These are phyloP conservation scores for Saccharomyces paradoxus DNA, from an alignment of 805 yeast species.

Conservation along the genomic window DNA sequence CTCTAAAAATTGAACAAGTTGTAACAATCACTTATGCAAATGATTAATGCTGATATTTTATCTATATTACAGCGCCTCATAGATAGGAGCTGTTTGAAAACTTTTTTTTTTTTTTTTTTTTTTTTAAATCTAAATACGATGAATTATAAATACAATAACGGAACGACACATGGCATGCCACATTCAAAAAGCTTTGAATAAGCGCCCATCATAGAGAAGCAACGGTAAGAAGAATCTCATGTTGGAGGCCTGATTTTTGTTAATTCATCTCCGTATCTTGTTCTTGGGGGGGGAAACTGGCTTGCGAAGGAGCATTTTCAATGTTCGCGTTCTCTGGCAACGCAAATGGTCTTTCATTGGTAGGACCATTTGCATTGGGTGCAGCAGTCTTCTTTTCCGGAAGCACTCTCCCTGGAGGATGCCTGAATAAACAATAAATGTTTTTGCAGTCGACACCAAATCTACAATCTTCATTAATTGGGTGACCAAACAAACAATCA, in stretches of 20 bases:
- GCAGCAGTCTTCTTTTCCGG: slow-evolving; percentile 18
- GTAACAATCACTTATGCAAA: slow-evolving; percentile 23
- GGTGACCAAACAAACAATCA: slow-evolving; percentile 80
- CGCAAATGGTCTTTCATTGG: slow-evolving; percentile 64
- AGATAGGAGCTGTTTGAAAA: not conserved
- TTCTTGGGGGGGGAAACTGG: slow-evolving; percentile 18
- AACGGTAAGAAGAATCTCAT: too few relatives aligned
- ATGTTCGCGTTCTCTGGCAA: slow-evolving; percentile 65
- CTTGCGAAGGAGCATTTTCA: slow-evolving; percentile 55
- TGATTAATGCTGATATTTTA: slow-evolving; percentile 9
- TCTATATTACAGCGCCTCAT: not conserved
- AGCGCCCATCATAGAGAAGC: not conserved
- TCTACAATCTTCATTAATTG: slow-evolving; percentile 69
- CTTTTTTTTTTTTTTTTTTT: slow-evolving; percentile 1
- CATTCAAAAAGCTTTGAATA: not conserved
- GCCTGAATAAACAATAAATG: slow-evolving; percentile 61
- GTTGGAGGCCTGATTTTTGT: too few relatives aligned
- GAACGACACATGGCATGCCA: not conserved
- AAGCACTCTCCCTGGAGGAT: slow-evolving; percentile 65
- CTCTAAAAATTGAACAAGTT: slow-evolving; percentile 1
- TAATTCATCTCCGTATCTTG: slow-evolving; percentile 26
- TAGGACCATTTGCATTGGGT: slow-evolving; percentile 22
- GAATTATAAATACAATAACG: not conserved
- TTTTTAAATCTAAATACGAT: slow-evolving; percentile 5
- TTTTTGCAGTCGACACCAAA: slow-evolving; percentile 72